phyloP scores from a whole-genome alignment of 768 basidiomycete genomes.

The Trametes maxima region DNA sequence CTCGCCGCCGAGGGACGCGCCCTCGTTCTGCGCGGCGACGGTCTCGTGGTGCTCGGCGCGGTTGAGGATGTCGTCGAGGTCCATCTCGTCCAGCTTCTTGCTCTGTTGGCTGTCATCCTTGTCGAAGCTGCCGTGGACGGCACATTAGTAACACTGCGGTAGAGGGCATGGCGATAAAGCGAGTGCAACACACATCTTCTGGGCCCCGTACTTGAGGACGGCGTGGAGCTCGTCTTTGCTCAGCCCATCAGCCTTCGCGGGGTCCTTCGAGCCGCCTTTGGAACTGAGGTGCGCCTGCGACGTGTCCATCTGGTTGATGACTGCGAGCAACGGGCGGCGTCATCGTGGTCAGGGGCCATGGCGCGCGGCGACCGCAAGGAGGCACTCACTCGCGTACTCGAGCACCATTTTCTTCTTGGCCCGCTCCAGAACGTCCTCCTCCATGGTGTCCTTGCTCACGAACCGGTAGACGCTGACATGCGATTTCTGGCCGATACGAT shows the following conservation, averaged over 20 bases:
- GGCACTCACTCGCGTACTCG: conserved; percentile 93
- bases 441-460: conserved; percentile 99
- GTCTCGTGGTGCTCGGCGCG: conserved; percentile 98
- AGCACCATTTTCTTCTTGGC: conserved; percentile 99
- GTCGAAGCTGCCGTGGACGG: conserved; percentile 71
- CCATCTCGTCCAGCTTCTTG: conserved; percentile 98
- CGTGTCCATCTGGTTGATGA: conserved; percentile 99
- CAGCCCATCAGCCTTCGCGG: conserved; percentile 76
- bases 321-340: conserved; percentile 42
- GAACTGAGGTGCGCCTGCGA: conserved; percentile 94
- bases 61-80: conserved; percentile 96
- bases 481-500: conserved; percentile 97
- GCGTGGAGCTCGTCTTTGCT: conserved; percentile 97
- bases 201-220: conserved; percentile 97
- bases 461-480: conserved; percentile 99
- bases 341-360: conserved; percentile 5
- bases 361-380: conserved; percentile 3
- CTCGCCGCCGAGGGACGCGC: conserved; percentile 95
- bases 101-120: conserved; percentile 92
- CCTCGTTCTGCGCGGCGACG: conserved; percentile 75
- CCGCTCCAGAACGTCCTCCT: conserved; percentile 96
- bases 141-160: conserved; percentile 15
- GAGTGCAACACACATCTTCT: conserved; percentile 75
- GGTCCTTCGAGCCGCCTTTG: conserved; percentile 68
- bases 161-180: conserved; percentile 1